These are phyloP conservation scores for Guillardia theta DNA, from an alignment of 78 protist genomes.

Conservation along the genomic window DNA sequence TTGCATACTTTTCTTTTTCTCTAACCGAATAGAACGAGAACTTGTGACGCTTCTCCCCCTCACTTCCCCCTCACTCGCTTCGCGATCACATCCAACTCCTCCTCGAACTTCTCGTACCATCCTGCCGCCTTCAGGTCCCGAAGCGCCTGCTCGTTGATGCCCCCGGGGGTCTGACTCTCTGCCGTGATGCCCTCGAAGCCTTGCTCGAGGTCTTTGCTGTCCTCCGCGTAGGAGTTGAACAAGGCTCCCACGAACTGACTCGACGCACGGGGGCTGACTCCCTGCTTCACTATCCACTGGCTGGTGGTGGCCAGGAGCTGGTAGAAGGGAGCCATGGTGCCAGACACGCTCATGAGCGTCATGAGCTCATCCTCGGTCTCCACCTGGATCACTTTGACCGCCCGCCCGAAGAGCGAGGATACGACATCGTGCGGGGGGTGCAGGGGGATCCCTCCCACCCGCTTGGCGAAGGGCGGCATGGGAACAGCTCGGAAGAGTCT, in stretches of 20 bases:
- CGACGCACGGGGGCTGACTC: too few relatives aligned
- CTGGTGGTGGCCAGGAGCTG: background rate
- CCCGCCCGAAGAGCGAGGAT: background rate
- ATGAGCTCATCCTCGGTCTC: background rate
- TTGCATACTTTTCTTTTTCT: too few relatives aligned
- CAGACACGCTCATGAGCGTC: background rate
- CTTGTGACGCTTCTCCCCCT: too few relatives aligned
- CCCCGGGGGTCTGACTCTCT: background rate
- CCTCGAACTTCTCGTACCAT: background rate
- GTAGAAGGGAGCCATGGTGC: conserved; percentile 28
- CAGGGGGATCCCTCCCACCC: background rate
- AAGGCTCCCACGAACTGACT: too few relatives aligned
- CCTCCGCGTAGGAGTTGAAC: too few relatives aligned
- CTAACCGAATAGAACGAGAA: too few relatives aligned
- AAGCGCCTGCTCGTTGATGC: background rate
- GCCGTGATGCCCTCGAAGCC: background rate
- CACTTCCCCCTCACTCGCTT: background rate
- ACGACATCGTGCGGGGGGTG: background rate
- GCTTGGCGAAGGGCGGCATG: conserved; percentile 36
- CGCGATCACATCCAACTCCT: background rate
- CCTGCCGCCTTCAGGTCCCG: background rate
- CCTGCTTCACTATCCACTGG: background rate
- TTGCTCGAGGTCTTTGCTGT: too few relatives aligned
- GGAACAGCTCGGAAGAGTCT: conserved; percentile 20
- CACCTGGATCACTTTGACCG: background rate